phyloP scores from a whole-genome alignment of 352 stramenopile genomes.

The Pythium insidiosum region DNA sequence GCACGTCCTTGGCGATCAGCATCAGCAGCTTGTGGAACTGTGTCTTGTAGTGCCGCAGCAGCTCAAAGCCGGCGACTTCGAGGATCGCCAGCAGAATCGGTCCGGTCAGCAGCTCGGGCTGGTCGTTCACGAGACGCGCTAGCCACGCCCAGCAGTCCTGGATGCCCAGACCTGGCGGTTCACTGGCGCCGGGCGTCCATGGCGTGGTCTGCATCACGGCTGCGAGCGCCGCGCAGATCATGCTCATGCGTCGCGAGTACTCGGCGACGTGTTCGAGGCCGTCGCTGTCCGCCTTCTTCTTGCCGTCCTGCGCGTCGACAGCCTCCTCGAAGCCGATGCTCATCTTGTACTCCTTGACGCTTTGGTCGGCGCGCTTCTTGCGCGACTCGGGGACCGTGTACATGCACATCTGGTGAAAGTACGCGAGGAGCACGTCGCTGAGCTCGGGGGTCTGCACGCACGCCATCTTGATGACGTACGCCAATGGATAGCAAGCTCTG shows the following conservation, averaged over 20 bases:
- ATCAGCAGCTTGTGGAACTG: slow-evolving; percentile 77
- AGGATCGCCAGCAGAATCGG: slow-evolving; percentile 65
- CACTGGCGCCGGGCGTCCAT: slow-evolving; percentile 42
- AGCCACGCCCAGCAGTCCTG: slow-evolving; percentile 71
- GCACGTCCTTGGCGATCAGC: slow-evolving; percentile 57
- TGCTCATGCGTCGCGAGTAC: slow-evolving; percentile 76
- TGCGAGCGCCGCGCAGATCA: slow-evolving; percentile 59
- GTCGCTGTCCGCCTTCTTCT: slow-evolving; percentile 39
- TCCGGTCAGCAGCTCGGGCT: slow-evolving; percentile 64
- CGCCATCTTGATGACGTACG: slow-evolving; percentile 70
- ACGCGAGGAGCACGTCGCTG: slow-evolving; percentile 56
- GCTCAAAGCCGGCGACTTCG: slow-evolving; percentile 67
- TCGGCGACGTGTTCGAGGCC: slow-evolving; percentile 67
- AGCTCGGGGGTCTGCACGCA: slow-evolving; percentile 67
- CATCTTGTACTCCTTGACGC: slow-evolving; percentile 54
- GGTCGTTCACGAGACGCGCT: slow-evolving; percentile 55
- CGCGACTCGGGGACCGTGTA: slow-evolving; percentile 64
- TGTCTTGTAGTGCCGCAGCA: slow-evolving; percentile 50
- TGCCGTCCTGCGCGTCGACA: too few relatives aligned
- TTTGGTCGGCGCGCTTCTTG: slow-evolving; percentile 40
- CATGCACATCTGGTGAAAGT: slow-evolving; percentile 69
- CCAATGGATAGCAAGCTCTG: slow-evolving; percentile 63
- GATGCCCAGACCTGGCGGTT: slow-evolving; percentile 42
- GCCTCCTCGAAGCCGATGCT: slow-evolving; percentile 58
- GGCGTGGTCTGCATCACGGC: slow-evolving; percentile 63